A percentile compares a stretch with the other conserved stretches of the same genome.
These are phyloP conservation scores for Quercus suber DNA, from an alignment of 306 rosid genomes.

Conservation along the genomic window DNA sequence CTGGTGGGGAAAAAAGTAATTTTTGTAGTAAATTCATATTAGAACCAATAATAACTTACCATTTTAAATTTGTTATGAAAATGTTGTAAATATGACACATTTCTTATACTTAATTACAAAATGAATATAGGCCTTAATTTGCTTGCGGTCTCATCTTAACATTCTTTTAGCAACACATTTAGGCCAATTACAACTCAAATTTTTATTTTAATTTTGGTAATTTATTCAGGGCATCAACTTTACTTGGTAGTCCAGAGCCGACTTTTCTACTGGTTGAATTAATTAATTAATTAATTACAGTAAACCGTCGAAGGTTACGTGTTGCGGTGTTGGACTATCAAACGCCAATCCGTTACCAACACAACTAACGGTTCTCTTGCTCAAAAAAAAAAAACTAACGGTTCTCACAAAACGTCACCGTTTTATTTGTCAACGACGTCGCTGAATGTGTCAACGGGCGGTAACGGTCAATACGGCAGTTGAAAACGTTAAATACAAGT, in stretches of 20 bases:
- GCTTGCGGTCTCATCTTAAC: too few relatives aligned
- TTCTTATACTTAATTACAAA: too few relatives aligned
- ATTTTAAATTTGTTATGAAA: too few relatives aligned
- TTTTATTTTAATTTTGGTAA: background rate
- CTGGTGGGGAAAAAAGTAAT: too few relatives aligned
- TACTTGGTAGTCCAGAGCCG: background rate
- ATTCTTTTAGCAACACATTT: too few relatives aligned
- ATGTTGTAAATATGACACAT: too few relatives aligned
- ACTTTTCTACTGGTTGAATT: background rate
- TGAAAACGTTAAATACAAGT: background rate
- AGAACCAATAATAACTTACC: too few relatives aligned
- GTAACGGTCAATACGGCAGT: background rate
- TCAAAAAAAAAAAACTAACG: background rate
- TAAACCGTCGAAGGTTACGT: background rate
- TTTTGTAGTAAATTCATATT: too few relatives aligned
- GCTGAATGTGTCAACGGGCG: background rate
- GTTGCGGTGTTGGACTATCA: background rate
- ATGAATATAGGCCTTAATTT: too few relatives aligned
- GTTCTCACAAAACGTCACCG: background rate
- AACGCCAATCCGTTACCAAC: background rate
- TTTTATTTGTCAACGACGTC: background rate
- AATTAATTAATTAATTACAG: background rate
- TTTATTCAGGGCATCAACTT: background rate
- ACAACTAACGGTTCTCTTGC: background rate
- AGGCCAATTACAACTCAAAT: background rate